Percentiles rank a stretch among this genome's conserved stretches.
phyloP scores from a whole-genome alignment of 164 flowering plant species.

The Vitis rotundifolia region DNA sequence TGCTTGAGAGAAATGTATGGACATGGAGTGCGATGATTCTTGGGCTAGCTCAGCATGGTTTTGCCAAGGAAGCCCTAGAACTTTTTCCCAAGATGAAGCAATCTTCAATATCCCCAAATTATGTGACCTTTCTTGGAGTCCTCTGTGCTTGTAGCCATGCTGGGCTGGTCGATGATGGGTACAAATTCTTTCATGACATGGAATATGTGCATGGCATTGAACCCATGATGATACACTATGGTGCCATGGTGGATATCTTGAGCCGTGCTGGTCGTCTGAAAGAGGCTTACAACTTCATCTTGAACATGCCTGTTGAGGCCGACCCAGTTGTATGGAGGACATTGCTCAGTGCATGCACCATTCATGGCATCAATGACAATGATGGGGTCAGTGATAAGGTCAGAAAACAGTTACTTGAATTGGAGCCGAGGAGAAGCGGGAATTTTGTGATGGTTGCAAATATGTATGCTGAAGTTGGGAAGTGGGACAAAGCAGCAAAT shows the following conservation, averaged over 20 bases:
- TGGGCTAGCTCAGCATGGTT: slow-evolving; percentile 75
- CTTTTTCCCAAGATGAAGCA: slow-evolving; percentile 43
- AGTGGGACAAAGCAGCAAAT: slow-evolving; percentile 64
- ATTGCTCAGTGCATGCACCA: slow-evolving; percentile 54
- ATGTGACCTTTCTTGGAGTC: slow-evolving; percentile 72
- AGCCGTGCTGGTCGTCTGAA: slow-evolving; percentile 58
- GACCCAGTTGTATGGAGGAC: slow-evolving; percentile 65
- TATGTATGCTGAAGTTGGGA: slow-evolving; percentile 58
- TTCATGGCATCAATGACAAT: slow-evolving; percentile 37
- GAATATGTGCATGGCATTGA: slow-evolving; percentile 41
- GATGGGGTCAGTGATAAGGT: slow-evolving; percentile 41
- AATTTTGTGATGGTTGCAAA: slow-evolving; percentile 74
- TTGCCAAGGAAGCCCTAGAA: slow-evolving; percentile 48
- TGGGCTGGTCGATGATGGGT: slow-evolving; percentile 60
- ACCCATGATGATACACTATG: slow-evolving; percentile 60
- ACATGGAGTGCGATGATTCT: slow-evolving; percentile 80
- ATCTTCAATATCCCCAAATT: slow-evolving; percentile 46
- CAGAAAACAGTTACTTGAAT: slow-evolving; percentile 42
- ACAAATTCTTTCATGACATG: slow-evolving; percentile 57
- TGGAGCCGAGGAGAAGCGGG: slow-evolving; percentile 66
- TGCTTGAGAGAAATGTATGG: slow-evolving; percentile 62
- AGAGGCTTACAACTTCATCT: slow-evolving; percentile 59
- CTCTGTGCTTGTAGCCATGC: slow-evolving; percentile 78
- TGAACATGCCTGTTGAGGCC: slow-evolving; percentile 48
- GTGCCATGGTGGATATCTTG: slow-evolving; percentile 75